Percentiles rank a stretch among this genome's conserved stretches.
Conservation (phyloP, 139 green algal species). For the Raphidocelis subcapitata region DNA sequence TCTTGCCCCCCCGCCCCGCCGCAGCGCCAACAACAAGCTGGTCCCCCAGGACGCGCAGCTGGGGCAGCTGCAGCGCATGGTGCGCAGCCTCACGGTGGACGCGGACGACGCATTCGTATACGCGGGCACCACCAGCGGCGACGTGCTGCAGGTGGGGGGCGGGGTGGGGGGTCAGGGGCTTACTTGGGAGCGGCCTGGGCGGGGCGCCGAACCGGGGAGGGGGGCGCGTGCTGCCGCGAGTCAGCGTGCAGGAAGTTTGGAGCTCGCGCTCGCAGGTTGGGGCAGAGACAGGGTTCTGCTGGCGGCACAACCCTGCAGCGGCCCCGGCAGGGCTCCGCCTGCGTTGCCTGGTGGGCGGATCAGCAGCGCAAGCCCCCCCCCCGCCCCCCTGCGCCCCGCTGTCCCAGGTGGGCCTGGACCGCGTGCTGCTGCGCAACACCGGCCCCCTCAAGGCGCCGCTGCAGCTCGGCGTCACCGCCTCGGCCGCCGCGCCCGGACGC, state of each 20-base stretch:
- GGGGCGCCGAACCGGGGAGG: too few species aligned
- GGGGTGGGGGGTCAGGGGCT: too few species aligned
- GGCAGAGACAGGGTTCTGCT: too few species aligned
- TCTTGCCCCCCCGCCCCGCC: background rate
- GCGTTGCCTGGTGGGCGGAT: too few species aligned
- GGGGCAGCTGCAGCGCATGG: slow-evolving; percentile 67
- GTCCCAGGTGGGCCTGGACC: slow-evolving; percentile 57
- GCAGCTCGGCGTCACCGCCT: slow-evolving; percentile 45
- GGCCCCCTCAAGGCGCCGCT: slow-evolving; percentile 61
- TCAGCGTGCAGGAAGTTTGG: too few species aligned
- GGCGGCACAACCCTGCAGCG: too few species aligned
- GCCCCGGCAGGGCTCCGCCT: too few species aligned
- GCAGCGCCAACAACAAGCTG: slow-evolving; percentile 70
- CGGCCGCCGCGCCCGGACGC: slow-evolving; percentile 35
- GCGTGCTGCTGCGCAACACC: slow-evolving; percentile 64
- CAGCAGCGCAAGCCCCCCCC: too few species aligned
- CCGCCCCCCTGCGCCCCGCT: too few species aligned
- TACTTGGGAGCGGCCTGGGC: too few species aligned
- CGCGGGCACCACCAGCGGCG: slow-evolving; percentile 68
- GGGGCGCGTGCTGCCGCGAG: too few species aligned
- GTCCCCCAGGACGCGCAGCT: slow-evolving; percentile 56
- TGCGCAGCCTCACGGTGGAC: slow-evolving; percentile 64
- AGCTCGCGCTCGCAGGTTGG: too few species aligned
- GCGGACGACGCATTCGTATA: slow-evolving; percentile 70
- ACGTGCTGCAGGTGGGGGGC: slow-evolving; percentile 66